Conservation (phyloP, 139 green algal genomes). For the Chlamydomonas sphaeroides region DNA sequence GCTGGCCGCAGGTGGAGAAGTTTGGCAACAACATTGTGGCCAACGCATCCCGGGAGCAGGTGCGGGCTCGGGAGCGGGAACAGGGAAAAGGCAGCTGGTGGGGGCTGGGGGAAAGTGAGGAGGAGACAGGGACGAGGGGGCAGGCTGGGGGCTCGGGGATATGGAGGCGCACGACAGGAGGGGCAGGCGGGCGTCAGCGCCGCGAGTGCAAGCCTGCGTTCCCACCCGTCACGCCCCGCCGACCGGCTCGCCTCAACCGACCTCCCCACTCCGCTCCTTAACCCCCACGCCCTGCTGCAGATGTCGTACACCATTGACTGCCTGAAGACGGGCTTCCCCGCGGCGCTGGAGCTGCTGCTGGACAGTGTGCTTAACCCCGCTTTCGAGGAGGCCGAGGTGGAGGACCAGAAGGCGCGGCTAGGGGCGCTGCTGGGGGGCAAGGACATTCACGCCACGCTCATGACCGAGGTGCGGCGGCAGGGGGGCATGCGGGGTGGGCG, state of each 20-base stretch:
- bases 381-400: constrained; percentile 52
- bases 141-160: no score
- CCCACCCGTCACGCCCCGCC: no score
- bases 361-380: constrained; percentile 90
- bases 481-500: background rate
- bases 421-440: constrained; percentile 49
- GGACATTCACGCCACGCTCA: constrained; percentile 60
- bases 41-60: constrained; percentile 80
- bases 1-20: constrained; percentile 89
- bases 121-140: no score
- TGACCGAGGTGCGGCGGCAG: constrained; percentile 54
- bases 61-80: no score
- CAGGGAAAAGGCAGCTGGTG: no score
- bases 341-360: constrained; percentile 89
- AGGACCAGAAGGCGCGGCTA: constrained; percentile 64
- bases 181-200: no score
- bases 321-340: constrained; percentile 78
- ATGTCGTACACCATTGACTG: constrained; percentile 95
- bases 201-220: no score
- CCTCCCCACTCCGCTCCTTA: no score
- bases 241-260: no score
- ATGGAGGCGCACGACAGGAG: no score
- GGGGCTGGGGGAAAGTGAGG: no score
- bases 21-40: constrained; percentile 90
- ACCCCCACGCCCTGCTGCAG: no score